These are phyloP conservation scores for Tagetes patula DNA, from an alignment of 129 eudicot species.

Conservation along the genomic window DNA sequence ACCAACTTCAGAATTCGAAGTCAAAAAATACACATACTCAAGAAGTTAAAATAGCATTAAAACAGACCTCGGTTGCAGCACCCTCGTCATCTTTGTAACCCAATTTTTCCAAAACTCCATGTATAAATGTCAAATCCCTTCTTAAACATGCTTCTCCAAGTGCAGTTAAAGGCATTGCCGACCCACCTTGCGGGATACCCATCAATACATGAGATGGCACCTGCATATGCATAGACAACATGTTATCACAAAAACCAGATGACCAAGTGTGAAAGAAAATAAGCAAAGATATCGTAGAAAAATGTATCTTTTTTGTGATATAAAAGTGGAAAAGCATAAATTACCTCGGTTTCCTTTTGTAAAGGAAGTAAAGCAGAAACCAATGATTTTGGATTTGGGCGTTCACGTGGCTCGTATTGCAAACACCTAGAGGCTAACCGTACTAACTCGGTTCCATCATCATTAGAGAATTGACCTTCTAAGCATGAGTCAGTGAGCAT, in stretches of 20 bases:
- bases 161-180: conserved; percentile 58
- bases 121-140: conserved; percentile 83
- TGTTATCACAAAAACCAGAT: background rate
- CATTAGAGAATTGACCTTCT: conserved; percentile 93
- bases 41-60: background rate
- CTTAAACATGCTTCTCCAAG: conserved; percentile 94
- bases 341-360: conserved; percentile 88
- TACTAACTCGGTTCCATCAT: conserved; percentile 90
- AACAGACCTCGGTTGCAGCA: conserved; percentile 91
- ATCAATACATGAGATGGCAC: conserved; percentile 74
- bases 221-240: conserved; percentile 35
- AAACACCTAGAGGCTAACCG: conserved; percentile 91
- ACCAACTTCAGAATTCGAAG: conserved; percentile 3
- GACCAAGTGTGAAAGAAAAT: background rate
- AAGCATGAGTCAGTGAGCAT: conserved; percentile 96
- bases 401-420: conserved; percentile 93
- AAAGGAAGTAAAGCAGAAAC: conserved; percentile 84
- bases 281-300: background rate
- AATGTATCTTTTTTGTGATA: background rate
- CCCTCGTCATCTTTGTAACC: conserved; percentile 98
- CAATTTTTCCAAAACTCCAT: conserved; percentile 74
- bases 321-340: background rate
- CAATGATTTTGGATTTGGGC: conserved; percentile 89
- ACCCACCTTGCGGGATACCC: conserved; percentile 74
- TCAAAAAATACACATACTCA: background rate